Evolutionary conservation across 179 eudicot species (phyloP).

Genomic region (Silene coronaria): DNA sequence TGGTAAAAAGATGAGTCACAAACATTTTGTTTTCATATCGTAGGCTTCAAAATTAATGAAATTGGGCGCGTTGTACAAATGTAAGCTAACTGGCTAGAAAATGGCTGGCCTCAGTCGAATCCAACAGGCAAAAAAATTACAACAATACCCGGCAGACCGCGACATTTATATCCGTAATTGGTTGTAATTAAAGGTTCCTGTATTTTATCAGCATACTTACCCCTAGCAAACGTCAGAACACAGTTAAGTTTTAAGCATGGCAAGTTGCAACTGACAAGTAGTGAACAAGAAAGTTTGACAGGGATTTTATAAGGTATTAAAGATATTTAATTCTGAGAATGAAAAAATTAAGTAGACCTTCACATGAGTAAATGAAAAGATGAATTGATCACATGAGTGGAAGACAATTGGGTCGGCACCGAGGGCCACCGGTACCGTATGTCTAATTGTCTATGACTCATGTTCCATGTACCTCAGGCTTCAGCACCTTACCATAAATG

Average conservation of each 20-base stretch:
- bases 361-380: slow-evolving; percentile 19
- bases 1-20: not conserved
- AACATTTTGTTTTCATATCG: not conserved
- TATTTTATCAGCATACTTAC: too few relatives aligned
- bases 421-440: not conserved
- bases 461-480: not conserved
- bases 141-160: not conserved
- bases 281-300: not conserved
- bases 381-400: slow-evolving; percentile 13
- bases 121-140: too few relatives aligned
- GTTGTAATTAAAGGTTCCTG: not conserved
- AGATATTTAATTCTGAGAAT: not conserved
- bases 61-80: not conserved
- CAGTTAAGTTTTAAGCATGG: not conserved
- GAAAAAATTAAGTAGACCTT: slow-evolving; percentile 16
- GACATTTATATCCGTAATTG: not conserved
- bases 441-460: not conserved
- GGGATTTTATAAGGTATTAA: not conserved
- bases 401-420: not conserved
- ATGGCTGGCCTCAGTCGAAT: too few relatives aligned
- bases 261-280: not conserved
- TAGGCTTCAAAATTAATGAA: not conserved
- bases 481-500: not conserved
- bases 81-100: too few relatives aligned
- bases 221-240: not conserved